These are phyloP conservation scores for Stylonectria norvegica DNA, from an alignment of 2,329 filamentous ascomycete genomes.

Conservation along the genomic window DNA sequence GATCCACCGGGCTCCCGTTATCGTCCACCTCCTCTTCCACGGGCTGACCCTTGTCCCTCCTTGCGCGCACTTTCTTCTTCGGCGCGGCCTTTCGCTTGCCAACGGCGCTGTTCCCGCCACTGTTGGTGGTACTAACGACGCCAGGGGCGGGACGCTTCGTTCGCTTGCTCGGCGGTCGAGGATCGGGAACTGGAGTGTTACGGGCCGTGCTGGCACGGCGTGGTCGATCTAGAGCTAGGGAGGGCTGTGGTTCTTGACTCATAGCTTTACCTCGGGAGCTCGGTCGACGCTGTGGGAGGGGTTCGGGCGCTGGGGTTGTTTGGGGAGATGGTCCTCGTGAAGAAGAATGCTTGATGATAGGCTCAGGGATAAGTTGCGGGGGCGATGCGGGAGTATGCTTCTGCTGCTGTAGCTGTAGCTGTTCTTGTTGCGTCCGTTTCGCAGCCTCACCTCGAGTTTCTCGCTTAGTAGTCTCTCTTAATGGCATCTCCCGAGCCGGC, in stretches of 20 bases:
- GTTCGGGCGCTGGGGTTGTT: constrained; percentile 28
- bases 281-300: constrained; percentile 40
- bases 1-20: constrained; percentile 68
- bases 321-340: constrained; percentile 35
- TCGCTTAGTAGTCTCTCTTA: constrained; percentile 35
- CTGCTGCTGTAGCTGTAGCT: constrained; percentile 9
- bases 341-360: constrained; percentile 27
- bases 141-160: constrained; percentile 70
- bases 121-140: constrained; percentile 61
- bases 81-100: constrained; percentile 69
- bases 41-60: constrained; percentile 45
- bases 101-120: constrained; percentile 62
- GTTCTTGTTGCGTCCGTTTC: constrained; percentile 39
- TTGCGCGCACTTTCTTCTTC: constrained; percentile 57
- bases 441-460: constrained; percentile 45
- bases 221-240: constrained; percentile 50
- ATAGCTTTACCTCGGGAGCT: constrained; percentile 51
- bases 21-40: constrained; percentile 62
- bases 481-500: constrained; percentile 25
- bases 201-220: constrained; percentile 55
- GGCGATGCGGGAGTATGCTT: constrained; percentile 23
- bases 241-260: constrained; percentile 49
- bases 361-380: constrained; percentile 16
- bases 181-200: constrained; percentile 54
- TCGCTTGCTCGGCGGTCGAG: constrained; percentile 51